phyloP scores from a whole-genome alignment of 768 basidiomycete species.

The Mycena rebaudengoi region DNA sequence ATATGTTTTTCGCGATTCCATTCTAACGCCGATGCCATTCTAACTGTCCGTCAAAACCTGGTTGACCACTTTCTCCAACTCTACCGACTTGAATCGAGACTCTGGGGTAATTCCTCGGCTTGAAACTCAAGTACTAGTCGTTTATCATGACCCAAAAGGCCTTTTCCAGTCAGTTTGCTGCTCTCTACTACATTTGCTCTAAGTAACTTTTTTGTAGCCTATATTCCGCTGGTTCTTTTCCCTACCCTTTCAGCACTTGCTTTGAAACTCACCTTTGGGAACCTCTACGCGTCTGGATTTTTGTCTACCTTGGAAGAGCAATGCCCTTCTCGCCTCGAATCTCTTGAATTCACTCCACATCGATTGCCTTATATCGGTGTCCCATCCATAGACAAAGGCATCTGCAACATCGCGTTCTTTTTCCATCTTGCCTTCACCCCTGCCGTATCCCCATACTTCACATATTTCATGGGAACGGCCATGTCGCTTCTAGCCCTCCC shows the following conservation, averaged over 20 bases:
- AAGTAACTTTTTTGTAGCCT: no score
- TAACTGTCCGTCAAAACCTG: no score
- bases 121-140: no score
- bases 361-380: constrained; percentile 50
- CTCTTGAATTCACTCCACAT: constrained; percentile 36
- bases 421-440: constrained; percentile 54
- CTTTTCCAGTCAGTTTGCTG: no score
- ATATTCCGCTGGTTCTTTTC: constrained; percentile 39
- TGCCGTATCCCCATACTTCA: constrained; percentile 37
- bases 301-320: constrained; percentile 32
- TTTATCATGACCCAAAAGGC: no score
- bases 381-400: constrained; percentile 39
- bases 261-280: constrained; percentile 44
- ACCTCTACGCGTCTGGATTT: constrained; percentile 40
- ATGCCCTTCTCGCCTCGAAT: constrained; percentile 38
- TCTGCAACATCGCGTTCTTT: constrained; percentile 56
- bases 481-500: constrained; percentile 48
- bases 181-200: no score
- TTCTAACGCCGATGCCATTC: no score
- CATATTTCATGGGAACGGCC: constrained; percentile 47
- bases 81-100: no score
- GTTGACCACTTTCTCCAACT: no score
- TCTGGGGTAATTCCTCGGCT: no score
- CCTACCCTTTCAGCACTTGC: constrained; percentile 45
- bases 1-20: no score